These are phyloP conservation scores for Dactylellina haptotyla DNA, from an alignment of 2,329 filamentous ascomycete genomes.

Conservation along the genomic window DNA sequence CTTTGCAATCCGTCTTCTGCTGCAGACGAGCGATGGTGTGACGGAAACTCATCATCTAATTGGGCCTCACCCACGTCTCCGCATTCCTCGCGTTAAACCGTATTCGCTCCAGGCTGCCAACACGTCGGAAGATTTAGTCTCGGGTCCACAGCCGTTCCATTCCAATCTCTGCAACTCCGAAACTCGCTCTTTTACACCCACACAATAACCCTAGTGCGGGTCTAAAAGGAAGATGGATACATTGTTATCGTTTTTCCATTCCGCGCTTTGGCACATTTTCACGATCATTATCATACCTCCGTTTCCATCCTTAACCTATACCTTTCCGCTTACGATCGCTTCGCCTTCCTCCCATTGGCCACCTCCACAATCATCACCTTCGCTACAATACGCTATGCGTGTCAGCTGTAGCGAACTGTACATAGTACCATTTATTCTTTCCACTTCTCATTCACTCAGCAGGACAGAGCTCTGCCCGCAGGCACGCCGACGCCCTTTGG, in stretches of 20 bases:
- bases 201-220: not conserved
- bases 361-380: not conserved
- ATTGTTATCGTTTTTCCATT: not conserved
- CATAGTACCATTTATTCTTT: conserved; percentile 21
- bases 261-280: not conserved
- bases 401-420: conserved; percentile 31
- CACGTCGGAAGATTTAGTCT: not conserved
- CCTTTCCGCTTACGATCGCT: not conserved
- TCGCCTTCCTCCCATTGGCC: conserved; percentile 6
- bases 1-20: not conserved
- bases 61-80: not conserved
- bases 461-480: conserved; percentile 33
- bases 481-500: conserved; percentile 29
- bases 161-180: conserved; percentile 23
- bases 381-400: not conserved
- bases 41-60: not conserved
- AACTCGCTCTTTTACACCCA: not conserved
- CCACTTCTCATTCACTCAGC: conserved; percentile 35
- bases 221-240: no score
- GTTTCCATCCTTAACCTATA: not conserved
- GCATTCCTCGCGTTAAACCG: conserved; percentile 38
- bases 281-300: not conserved
- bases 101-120: conserved; percentile 19
- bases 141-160: not conserved
- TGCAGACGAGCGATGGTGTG: not conserved